These are phyloP conservation scores for Cladorrhinum sp. DNA, from an alignment of 2,329 filamentous ascomycete species.

Conservation along the genomic window DNA sequence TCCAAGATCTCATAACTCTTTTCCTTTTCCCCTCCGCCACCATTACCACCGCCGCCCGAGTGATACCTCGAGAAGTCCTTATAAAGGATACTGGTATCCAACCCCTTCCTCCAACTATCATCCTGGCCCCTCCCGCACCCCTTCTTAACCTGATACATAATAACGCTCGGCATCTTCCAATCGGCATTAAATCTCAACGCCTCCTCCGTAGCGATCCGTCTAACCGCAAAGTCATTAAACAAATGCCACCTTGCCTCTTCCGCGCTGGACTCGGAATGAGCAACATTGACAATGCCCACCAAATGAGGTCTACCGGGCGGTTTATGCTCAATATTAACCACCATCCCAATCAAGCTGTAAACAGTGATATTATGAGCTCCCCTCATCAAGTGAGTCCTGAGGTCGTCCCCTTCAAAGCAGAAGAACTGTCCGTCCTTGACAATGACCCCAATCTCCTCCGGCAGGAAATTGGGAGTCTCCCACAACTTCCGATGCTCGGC, in stretches of 20 bases:
- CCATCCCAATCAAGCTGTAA: slow-evolving; percentile 87
- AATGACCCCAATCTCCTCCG: slow-evolving; percentile 89
- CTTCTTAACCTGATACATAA: slow-evolving; percentile 77
- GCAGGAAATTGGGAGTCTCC: slow-evolving; percentile 86
- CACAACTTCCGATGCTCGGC: slow-evolving; percentile 77
- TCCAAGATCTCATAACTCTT: slow-evolving; percentile 61
- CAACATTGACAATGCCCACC: slow-evolving; percentile 83
- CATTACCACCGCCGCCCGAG: slow-evolving; percentile 31
- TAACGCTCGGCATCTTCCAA: slow-evolving; percentile 89
- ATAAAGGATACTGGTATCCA: slow-evolving; percentile 85
- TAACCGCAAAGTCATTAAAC: slow-evolving; percentile 95
- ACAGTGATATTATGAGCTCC: slow-evolving; percentile 79
- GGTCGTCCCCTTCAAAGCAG: slow-evolving; percentile 89
- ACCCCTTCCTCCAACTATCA: slow-evolving; percentile 85
- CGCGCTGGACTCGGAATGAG: slow-evolving; percentile 62
- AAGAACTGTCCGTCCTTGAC: slow-evolving; percentile 89
- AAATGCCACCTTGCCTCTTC: slow-evolving; percentile 78
- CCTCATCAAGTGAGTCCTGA: slow-evolving; percentile 74
- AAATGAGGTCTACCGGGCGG: slow-evolving; percentile 86
- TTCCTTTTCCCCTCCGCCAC: slow-evolving; percentile 31
- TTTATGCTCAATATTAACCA: slow-evolving; percentile 83
- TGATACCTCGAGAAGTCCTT: slow-evolving; percentile 52
- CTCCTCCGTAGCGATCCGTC: slow-evolving; percentile 74
- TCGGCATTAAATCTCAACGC: slow-evolving; percentile 83
- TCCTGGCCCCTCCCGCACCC: slow-evolving; percentile 66